A percentile compares a stretch with the other conserved stretches of the same genome.
Evolutionary conservation across 2,329 filamentous ascomycete species (phyloP).

Genomic region (Microsporum audouinii): DNA sequence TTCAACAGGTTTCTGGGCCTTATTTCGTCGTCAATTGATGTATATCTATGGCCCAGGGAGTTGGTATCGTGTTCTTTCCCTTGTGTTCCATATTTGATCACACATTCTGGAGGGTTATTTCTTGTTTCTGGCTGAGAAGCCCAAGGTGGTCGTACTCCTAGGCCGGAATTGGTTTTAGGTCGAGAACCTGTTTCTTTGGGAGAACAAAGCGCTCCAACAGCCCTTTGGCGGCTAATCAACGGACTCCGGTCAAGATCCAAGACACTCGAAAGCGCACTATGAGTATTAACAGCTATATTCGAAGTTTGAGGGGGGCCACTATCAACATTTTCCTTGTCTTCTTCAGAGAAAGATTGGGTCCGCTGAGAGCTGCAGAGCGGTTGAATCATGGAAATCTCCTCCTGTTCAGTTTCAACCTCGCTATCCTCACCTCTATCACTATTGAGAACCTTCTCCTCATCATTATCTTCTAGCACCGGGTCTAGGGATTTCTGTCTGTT

Average conservation of each 20-base stretch:
- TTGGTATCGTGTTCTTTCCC: not conserved
- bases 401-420: constrained; percentile 35
- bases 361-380: constrained; percentile 22
- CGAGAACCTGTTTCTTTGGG: not conserved
- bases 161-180: not conserved
- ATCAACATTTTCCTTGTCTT: constrained; percentile 39
- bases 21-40: not conserved
- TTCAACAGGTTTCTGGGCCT: not conserved
- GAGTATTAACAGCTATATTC: constrained; percentile 24
- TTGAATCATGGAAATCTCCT: constrained; percentile 27
- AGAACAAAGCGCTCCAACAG: not conserved
- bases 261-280: constrained; percentile 30
- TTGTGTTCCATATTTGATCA: not conserved
- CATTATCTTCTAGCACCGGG: not conserved
- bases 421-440: constrained; percentile 3
- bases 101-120: not conserved
- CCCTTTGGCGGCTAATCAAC: constrained; percentile 8
- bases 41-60: not conserved
- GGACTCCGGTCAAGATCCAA: constrained; percentile 22
- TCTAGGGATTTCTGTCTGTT: not conserved
- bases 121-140: not conserved
- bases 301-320: constrained; percentile 20
- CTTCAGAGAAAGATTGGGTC: constrained; percentile 26
- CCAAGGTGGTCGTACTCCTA: not conserved
- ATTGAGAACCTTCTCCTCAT: not conserved